phyloP scores from a whole-genome alignment of 495 filamentous ascomycete genomes.

The Aspergillus affinis region DNA sequence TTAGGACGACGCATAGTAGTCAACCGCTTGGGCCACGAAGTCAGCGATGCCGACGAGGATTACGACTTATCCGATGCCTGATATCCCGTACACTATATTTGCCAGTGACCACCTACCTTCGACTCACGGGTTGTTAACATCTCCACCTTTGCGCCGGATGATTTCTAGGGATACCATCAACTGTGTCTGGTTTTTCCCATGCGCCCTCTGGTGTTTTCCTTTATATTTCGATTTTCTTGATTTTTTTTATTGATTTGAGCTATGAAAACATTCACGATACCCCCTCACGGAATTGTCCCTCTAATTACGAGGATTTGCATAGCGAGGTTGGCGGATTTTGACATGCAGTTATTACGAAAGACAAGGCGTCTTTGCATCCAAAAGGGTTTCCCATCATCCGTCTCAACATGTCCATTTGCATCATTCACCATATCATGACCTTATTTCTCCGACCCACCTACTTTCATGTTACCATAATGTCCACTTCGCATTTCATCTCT shows the following conservation, averaged over 20 bases:
- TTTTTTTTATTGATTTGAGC: conserved; percentile 14
- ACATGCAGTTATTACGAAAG: conserved; percentile 33
- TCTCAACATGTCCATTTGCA: conserved; percentile 12
- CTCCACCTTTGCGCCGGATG: background rate
- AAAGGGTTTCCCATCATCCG: conserved; percentile 13
- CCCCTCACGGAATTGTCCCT: conserved; percentile 23
- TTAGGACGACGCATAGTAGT: conserved; percentile 81
- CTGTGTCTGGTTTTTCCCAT: background rate
- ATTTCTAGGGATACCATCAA: background rate
- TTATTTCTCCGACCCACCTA: conserved; percentile 2
- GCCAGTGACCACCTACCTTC: too few relatives aligned
- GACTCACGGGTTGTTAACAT: too few relatives aligned
- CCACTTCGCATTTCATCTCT: conserved; percentile 9
- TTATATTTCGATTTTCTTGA: background rate
- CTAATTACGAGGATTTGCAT: conserved; percentile 40
- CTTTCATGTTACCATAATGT: conserved; percentile 10
- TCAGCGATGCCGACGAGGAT: conserved; percentile 43
- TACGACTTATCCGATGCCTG: conserved; percentile 41
- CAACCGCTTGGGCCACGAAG: conserved; percentile 55
- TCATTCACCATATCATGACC: conserved; percentile 10
- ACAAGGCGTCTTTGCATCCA: conserved; percentile 35
- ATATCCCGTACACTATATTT: conserved; percentile 2
- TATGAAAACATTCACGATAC: conserved; percentile 26
- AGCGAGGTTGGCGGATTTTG: conserved; percentile 46
- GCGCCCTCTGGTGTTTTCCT: conserved; percentile 4